A percentile compares a stretch with the other conserved stretches of the same genome.
Conservation (phyloP, 163 green algal species). For the Smithsoniella earleae region DNA sequence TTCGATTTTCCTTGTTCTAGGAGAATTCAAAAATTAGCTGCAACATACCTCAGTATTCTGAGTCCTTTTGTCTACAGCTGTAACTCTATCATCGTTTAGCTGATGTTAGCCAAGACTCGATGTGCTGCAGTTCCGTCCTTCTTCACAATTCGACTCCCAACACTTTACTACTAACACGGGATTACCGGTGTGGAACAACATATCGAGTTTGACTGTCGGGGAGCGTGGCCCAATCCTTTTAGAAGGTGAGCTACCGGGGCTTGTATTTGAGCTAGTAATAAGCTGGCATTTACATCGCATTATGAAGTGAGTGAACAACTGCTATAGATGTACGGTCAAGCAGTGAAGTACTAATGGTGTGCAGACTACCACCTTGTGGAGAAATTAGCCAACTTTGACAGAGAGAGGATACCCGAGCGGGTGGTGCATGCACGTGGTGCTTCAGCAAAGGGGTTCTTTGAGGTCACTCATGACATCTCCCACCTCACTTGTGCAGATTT, state of each 20-base stretch:
- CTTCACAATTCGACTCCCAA: slow-evolving; percentile 49
- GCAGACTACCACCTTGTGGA: slow-evolving; percentile 87
- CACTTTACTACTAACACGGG: slow-evolving; percentile 91
- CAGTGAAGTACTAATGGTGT: not conserved
- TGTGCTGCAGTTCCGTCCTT: slow-evolving; percentile 50
- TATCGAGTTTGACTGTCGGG: slow-evolving; percentile 77
- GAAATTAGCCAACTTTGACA: slow-evolving; percentile 92
- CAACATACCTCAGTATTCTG: too few species aligned
- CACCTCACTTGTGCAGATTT: slow-evolving; percentile 86
- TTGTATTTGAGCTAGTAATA: too few species aligned
- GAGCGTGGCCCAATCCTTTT: slow-evolving; percentile 67
- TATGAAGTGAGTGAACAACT: too few species aligned
- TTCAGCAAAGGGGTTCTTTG: slow-evolving; percentile 89
- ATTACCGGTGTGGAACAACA: slow-evolving; percentile 91
- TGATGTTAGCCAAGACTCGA: too few species aligned
- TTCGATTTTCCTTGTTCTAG: too few species aligned
- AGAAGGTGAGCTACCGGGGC: too few species aligned
- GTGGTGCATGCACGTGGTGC: slow-evolving; percentile 88
- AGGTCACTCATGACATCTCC: slow-evolving; percentile 91
- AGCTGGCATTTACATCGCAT: too few species aligned
- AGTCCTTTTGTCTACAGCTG: too few species aligned
- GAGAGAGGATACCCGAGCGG: slow-evolving; percentile 91
- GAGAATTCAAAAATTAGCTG: too few species aligned
- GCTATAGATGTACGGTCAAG: too few species aligned
- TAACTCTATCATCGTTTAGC: too few species aligned